These are phyloP conservation scores for Boletus albobrunnescens DNA, from an alignment of 1,284 basidiomycete genomes.

Conservation along the genomic window DNA sequence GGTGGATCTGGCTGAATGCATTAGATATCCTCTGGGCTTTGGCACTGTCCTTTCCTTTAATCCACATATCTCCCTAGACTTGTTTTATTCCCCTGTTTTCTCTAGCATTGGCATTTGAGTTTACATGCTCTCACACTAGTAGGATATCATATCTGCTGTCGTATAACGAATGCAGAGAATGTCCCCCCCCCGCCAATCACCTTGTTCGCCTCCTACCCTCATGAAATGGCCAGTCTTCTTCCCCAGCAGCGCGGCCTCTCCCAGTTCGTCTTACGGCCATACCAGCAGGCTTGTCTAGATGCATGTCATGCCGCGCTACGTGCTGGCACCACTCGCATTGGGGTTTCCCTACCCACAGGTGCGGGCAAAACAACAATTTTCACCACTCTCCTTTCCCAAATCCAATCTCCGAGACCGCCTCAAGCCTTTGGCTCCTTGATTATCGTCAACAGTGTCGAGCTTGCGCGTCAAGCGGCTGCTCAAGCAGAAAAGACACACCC, in stretches of 20 bases:
- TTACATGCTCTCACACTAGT: conserved; percentile 28
- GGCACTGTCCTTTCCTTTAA: conserved; percentile 33
- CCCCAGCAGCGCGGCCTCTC: conserved; percentile 9
- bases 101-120: conserved; percentile 20
- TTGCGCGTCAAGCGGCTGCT: conserved; percentile 83
- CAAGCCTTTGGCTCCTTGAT: conserved; percentile 64
- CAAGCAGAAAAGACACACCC: conserved; percentile 71
- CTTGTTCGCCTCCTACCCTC: neutral
- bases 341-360: conserved; percentile 90
- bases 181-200: neutral
- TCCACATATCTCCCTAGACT: conserved; percentile 33
- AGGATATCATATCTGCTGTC: conserved; percentile 9
- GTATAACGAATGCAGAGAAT: conserved; percentile 18
- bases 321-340: conserved; percentile 68
- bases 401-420: conserved; percentile 42
- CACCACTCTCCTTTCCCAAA: conserved; percentile 68
- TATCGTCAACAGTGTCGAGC: conserved; percentile 83
- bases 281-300: conserved; percentile 83
- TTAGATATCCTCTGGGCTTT: conserved; percentile 22
- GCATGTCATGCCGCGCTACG: conserved; percentile 74
- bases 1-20: conserved; percentile 46
- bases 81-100: conserved; percentile 32
- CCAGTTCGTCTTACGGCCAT: conserved; percentile 64
- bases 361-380: conserved; percentile 94
- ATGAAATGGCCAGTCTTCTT: neutral